Percentiles rank a stretch among this genome's conserved stretches.
These are phyloP conservation scores for Kodamaea jinghongensis DNA, from an alignment of 805 yeast genomes.

Conservation along the genomic window DNA sequence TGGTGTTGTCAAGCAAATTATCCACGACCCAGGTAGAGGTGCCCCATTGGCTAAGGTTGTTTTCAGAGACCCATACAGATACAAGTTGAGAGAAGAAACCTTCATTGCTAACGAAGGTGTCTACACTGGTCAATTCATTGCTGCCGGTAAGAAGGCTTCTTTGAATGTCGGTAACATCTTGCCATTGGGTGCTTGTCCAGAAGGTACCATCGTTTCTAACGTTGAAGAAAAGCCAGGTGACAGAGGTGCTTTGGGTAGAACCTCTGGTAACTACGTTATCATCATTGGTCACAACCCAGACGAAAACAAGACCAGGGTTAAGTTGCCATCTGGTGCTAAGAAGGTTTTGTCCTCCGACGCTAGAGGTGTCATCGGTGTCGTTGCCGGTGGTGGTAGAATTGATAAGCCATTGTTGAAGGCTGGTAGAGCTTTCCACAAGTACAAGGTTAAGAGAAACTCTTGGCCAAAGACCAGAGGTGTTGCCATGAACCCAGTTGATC, in stretches of 20 bases:
- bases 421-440: constrained; percentile 99
- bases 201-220: constrained; percentile 66
- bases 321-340: constrained; percentile 99
- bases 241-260: constrained; percentile 99
- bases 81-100: constrained; percentile 96
- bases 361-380: constrained; percentile 99
- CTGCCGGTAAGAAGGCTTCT: constrained; percentile 98
- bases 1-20: constrained; percentile 97
- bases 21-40: constrained; percentile 99
- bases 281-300: constrained; percentile 99
- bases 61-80: constrained; percentile 99
- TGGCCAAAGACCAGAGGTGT: constrained; percentile 99
- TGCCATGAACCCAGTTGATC: constrained; percentile 99
- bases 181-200: constrained; percentile 97
- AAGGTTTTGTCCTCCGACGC: constrained; percentile 93
- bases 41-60: constrained; percentile 96
- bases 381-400: constrained; percentile 99
- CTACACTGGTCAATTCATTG: constrained; percentile 98
- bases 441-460: constrained; percentile 98
- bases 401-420: constrained; percentile 99
- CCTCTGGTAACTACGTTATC: constrained; percentile 99
- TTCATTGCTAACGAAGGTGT: constrained; percentile 99
- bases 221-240: constrained; percentile 86
- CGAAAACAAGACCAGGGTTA: constrained; percentile 98
- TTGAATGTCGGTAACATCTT: constrained; percentile 95